phyloP scores from a whole-genome alignment of 306 rosid genomes.

The Casuarina equisetifolia region DNA sequence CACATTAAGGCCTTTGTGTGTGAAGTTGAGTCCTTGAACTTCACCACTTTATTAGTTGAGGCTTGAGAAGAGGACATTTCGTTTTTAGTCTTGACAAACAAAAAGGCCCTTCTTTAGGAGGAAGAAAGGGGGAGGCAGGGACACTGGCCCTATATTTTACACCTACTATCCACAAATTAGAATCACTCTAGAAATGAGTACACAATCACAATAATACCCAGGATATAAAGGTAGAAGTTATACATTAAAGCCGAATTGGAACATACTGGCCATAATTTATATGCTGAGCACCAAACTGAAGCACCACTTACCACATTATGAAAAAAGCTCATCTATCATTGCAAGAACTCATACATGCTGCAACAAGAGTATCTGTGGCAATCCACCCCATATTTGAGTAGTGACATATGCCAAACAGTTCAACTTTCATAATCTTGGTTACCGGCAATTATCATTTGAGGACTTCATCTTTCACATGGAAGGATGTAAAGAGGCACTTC shows the following conservation, averaged over 20 bases:
- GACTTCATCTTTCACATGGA: neutral
- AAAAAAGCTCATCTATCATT: neutral
- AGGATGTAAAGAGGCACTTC: neutral
- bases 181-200: neutral
- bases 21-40: neutral
- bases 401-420: neutral
- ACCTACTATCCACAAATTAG: neutral
- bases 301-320: neutral
- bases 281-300: neutral
- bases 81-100: too few species aligned
- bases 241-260: neutral
- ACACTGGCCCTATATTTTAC: neutral
- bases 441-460: neutral
- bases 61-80: too few species aligned
- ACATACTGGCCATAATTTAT: neutral
- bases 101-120: too few species aligned
- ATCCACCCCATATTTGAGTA: neutral
- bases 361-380: neutral
- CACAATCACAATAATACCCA: too few species aligned
- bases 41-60: too few species aligned
- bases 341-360: neutral
- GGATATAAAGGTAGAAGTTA: too few species aligned
- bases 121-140: too few species aligned
- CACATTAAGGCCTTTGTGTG: neutral
- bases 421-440: neutral